phyloP scores from a whole-genome alignment of 225 moss, liverwort and hornwort genomes.

The Pleurozium schreberi region DNA sequence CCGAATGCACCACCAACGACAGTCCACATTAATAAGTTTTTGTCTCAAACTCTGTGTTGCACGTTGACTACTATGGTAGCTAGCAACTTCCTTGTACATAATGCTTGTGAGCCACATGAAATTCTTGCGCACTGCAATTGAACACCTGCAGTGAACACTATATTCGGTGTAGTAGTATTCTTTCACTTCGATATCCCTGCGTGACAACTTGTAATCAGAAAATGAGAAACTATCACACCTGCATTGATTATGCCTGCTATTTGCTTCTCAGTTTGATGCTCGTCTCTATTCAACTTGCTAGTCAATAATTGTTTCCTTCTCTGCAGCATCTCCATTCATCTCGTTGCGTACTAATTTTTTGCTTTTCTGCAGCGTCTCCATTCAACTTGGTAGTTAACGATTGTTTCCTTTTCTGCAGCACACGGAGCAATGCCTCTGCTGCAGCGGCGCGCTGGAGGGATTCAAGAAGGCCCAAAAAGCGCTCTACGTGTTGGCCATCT shows the following conservation, averaged over 20 bases:
- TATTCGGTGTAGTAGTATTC: not conserved
- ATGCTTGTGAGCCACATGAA: not conserved
- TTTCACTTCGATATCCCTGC: not conserved
- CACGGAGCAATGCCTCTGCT: slow-evolving; percentile 60
- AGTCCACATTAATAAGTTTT: not conserved
- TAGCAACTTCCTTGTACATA: not conserved
- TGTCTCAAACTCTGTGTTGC: not conserved
- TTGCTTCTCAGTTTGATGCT: not conserved
- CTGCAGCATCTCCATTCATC: slow-evolving; percentile 20
- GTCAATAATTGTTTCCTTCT: not conserved
- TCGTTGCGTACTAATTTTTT: not conserved
- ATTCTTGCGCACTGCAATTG: not conserved
- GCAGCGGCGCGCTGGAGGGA: slow-evolving; percentile 43
- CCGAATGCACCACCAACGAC: not conserved
- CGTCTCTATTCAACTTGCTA: not conserved
- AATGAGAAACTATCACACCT: not conserved
- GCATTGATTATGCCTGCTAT: no score
- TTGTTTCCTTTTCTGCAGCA: no score
- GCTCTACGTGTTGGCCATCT: slow-evolving; percentile 20
- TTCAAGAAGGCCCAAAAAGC: slow-evolving; percentile 47
- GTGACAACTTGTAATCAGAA: not conserved
- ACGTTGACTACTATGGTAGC: not conserved
- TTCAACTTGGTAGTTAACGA: no score
- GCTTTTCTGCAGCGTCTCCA: slow-evolving; percentile 22
- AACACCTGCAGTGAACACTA: not conserved